Evolutionary conservation across 441 rosid species (phyloP).

Genomic region (Dalechampia spathulata): DNA sequence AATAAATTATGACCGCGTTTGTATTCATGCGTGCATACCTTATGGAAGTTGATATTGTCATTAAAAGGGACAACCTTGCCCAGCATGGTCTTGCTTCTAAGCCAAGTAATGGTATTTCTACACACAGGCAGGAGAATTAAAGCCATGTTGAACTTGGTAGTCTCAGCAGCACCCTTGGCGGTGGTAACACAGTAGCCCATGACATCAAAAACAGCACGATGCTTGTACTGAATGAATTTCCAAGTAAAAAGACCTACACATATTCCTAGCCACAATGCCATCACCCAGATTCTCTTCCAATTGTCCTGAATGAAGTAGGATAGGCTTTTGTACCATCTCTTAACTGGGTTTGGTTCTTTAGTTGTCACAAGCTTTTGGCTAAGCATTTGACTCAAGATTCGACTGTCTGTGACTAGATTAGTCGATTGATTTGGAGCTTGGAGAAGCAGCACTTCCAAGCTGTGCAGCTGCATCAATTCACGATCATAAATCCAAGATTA

Average conservation of each 20-base stretch:
- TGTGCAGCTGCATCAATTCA: constrained; percentile 31
- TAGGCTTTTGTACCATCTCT: constrained; percentile 29
- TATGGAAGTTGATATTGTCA: constrained; percentile 60
- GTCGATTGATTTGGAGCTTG: constrained; percentile 56
- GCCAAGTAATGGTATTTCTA: constrained; percentile 74
- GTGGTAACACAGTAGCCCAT: constrained; percentile 85
- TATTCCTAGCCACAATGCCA: constrained; percentile 49
- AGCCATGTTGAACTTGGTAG: constrained; percentile 93
- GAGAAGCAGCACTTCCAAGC: constrained; percentile 61
- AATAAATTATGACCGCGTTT: no score
- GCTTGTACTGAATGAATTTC: constrained; percentile 78
- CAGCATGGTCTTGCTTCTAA: constrained; percentile 62
- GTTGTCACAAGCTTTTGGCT: constrained; percentile 69
- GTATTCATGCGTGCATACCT: constrained; percentile 32
- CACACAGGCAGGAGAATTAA: constrained; percentile 77
- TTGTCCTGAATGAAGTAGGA: constrained; percentile 60
- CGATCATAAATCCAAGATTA: no score
- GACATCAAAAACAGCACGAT: constrained; percentile 56
- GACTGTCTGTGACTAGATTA: constrained; percentile 34
- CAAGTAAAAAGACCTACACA: constrained; percentile 65
- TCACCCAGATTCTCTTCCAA: constrained; percentile 86
- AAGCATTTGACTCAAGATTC: constrained; percentile 48
- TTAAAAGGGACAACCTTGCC: constrained; percentile 62
- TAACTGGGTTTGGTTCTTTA: constrained; percentile 45
- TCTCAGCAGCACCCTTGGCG: constrained; percentile 98